Base-by-base conservation (phyloP, 352 stramenopile species). In the Globisporangium spiculum region DNA sequence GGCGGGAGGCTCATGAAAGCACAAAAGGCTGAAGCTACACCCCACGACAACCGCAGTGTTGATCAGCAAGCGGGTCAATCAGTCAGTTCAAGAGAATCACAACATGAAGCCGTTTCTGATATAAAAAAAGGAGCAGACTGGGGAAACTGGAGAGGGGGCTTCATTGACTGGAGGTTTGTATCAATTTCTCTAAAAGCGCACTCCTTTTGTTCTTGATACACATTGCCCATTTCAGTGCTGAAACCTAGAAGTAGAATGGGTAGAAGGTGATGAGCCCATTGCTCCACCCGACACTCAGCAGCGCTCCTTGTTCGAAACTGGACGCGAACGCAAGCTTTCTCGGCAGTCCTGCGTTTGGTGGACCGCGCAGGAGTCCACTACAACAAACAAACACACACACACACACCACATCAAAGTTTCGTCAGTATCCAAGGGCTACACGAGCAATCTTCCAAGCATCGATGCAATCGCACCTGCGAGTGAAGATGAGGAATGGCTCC, bases 401-500 rank as follows among this genome's bases (percentile, higher is more conserved):
- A n/a, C 22, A 12, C 18, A 41, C 12, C 44, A 53, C n/a, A 63
- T 10, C n/a, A 48, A 48, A 48, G 16, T 48, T 27, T 26, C 5
- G 30, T 10, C 16, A 60, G 7, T 30, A 10, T 59, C 53, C 10
- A 64, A 46, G 10, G 2, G 20, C 32, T 27, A 27, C 20, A 58
- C 20, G 30, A 44, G 4, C 16, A 48, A n/a, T 48, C 5, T 48
- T n/a, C 6, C 4, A n/a, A 48, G 41, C 41, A 48, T 48, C 41
- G 2, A 48, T 48, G 16, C 14, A 48, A 48, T 48, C 73, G 16
- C 63, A 89, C 81, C 79, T 87, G 62, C 70, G 77, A 3, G 86
- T 90, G 48, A 94, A 90, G 66, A 92, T 92, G 26, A 94, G 72
- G 68, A 90, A 92, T 8, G 86, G 86, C 58, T 81, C 69, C 84